Evolutionary conservation across 1,139 yeast genomes (phyloP), one percentile per base, ranked within the genome.

Genomic region (Blastobotrys indianensis): DNA sequence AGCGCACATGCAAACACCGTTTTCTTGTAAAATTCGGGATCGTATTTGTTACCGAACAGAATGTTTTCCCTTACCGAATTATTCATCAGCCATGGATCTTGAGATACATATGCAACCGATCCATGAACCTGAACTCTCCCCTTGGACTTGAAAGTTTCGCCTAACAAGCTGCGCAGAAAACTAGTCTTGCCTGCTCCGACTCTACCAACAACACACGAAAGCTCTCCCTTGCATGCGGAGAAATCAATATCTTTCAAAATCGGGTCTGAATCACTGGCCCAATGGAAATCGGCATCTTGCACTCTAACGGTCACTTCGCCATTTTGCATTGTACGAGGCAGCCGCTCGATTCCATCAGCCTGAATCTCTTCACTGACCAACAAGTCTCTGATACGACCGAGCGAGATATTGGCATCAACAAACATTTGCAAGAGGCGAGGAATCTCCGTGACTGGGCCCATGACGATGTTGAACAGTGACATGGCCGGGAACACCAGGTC

Each of bases 121-220:
- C 98, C 98, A 58, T 77, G 82, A 31, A 85, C 76, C 32, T 71
- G 71, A 2, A 86, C 94, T 33, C 74, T 69, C 45, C 98, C 98
- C 45, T 77, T 76, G 29, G 82, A 74, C 64, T 85, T 84, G 65
- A 85, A 82, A 53, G 90, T 73, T 58, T 88, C 95, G 54, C 97
- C 97, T 38, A 92, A 69, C 36, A 88, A 70, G 15, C 94, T 80
- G 64, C 86, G 94, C 54, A 92, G 73, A 41, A 92, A 67, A 0
- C 96, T 86, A 10, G 96, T 84, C 63, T 92, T 92, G 52, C 98
- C 98, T 38, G 86, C 73, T 31, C 97, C 98, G 47, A 92, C 97
- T 56, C 79, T 80, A 44, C 98, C 97, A 45, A 92, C 92, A 56
- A 92, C 75, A 72, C 97, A 92, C 46, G 81, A 79, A 48, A 92